Evolutionary conservation across 495 filamentous ascomycete genomes (phyloP).

Genomic region (Penicillium cosmopolitanum): DNA sequence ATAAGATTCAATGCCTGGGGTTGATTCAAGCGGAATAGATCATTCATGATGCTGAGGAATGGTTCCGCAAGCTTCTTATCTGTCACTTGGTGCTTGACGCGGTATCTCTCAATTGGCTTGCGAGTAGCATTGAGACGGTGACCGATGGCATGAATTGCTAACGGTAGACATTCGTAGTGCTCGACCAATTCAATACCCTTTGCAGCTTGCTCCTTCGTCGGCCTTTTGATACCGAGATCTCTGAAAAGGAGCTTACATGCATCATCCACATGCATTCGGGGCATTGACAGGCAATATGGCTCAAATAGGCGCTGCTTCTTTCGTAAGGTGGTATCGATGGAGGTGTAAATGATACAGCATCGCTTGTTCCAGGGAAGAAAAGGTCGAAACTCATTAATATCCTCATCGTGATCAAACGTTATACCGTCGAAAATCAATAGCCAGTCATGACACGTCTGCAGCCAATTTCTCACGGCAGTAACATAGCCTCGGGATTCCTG

Average conservation of each 20-base stretch:
- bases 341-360: conserved; percentile 78
- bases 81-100: conserved; percentile 65
- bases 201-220: conserved; percentile 57
- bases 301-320: conserved; percentile 73
- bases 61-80: conserved; percentile 70
- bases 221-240: conserved; percentile 54
- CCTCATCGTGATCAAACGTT: conserved; percentile 62
- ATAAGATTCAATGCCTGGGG: conserved; percentile 71
- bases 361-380: conserved; percentile 72
- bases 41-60: conserved; percentile 71
- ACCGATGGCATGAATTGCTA: conserved; percentile 79
- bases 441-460: conserved; percentile 72
- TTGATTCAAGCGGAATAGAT: conserved; percentile 62
- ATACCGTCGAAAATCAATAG: conserved; percentile 77
- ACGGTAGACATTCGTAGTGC: conserved; percentile 70
- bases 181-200: conserved; percentile 69
- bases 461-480: conserved; percentile 66
- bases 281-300: conserved; percentile 70
- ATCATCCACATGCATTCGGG: conserved; percentile 59
- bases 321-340: conserved; percentile 66
- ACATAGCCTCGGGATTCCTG: conserved; percentile 59
- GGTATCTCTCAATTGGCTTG: conserved; percentile 71
- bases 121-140: conserved; percentile 72
- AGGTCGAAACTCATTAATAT: conserved; percentile 58
- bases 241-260: conserved; percentile 62